Evolutionary conservation across 148 eudicot genomes (phyloP), one percentile per base, ranked within the genome.

Genomic region (Dysphania ambrosioides): DNA sequence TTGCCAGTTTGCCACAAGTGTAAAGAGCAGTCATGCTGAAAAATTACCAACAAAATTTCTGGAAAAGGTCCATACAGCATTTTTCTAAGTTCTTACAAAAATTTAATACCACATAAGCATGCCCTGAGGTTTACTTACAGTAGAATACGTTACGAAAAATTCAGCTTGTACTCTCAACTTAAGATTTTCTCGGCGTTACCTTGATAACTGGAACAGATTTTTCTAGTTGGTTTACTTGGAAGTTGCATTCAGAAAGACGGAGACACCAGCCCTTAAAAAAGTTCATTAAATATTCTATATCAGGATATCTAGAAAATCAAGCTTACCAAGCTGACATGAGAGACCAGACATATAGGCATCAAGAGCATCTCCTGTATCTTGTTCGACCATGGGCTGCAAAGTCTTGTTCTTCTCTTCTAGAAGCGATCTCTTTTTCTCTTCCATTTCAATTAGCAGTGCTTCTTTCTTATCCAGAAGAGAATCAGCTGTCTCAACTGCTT

Each of bases 321-420:
- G 47, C 85, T 79, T 70, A 92, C 99, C 97, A 60, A 96, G 86
- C 81, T 92, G 94, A 77, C 97, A 84, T 66, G 99, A 96, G 62
- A 96, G 84, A 24, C 88, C 89, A 68, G 99, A 84, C 97, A 96
- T 96, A 79, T 82, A 96, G 58, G 94, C 94, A 82, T 96, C 99
- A 72, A 96, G 97, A 78, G 80, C 89, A 77, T 96, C 99, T 71
- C 88, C 95, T 35, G 88, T 77, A 72, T 83, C 91, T 66, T 79
- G 72, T 56, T 57, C 78, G 27, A 56, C 82, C 68, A 75, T 83
- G 78, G 86, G 81, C 68, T 74, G 81, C 29, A 83, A 75, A 44
- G 73, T 41, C 76, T 82, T 86, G 24, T 84, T 84, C 83, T 87
- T 85, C 86, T 96, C 97, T 38, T 87, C 93, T 26, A 38, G 26